phyloP scores from a whole-genome alignment of 1,284 basidiomycete genomes.

The Puccinia polysora region DNA sequence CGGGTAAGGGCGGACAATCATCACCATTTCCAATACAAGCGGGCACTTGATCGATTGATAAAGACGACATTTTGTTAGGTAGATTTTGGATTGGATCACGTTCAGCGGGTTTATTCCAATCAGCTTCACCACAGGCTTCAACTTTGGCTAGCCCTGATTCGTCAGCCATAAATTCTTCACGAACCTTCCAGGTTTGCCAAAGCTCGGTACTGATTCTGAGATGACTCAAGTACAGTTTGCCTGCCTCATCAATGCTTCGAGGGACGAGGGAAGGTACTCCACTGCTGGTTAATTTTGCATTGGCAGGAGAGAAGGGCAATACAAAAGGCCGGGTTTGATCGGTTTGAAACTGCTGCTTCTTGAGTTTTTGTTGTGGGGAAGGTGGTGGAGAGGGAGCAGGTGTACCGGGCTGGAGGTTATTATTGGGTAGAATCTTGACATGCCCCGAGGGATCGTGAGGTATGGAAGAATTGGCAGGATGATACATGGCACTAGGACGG shows the following conservation, averaged over 20 bases:
- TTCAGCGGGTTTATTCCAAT: constrained; percentile 44
- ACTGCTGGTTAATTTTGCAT: constrained; percentile 55
- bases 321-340: constrained; percentile 91
- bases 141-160: constrained; percentile 80
- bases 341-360: constrained; percentile 98
- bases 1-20: constrained; percentile 21
- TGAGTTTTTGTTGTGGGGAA: constrained; percentile 70
- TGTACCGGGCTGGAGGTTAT: constrained; percentile 46
- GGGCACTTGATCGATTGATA: constrained; percentile 26
- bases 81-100: constrained; percentile 34
- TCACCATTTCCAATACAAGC: constrained; percentile 50
- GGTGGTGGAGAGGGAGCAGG: constrained; percentile 85
- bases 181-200: constrained; percentile 88
- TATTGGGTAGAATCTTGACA: constrained; percentile 20
- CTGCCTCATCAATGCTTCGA: constrained; percentile 91
- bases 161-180: constrained; percentile 88
- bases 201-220: constrained; percentile 84
- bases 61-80: constrained; percentile 29
- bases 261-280: constrained; percentile 65
- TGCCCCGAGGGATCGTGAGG: constrained; percentile 37
- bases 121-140: constrained; percentile 46
- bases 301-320: constrained; percentile 74
- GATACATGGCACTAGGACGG: constrained; percentile 54
- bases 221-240: constrained; percentile 79
- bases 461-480: constrained; percentile 32